phyloP scores from a whole-genome alignment of 768 basidiomycete species.

The Imleria badia region DNA sequence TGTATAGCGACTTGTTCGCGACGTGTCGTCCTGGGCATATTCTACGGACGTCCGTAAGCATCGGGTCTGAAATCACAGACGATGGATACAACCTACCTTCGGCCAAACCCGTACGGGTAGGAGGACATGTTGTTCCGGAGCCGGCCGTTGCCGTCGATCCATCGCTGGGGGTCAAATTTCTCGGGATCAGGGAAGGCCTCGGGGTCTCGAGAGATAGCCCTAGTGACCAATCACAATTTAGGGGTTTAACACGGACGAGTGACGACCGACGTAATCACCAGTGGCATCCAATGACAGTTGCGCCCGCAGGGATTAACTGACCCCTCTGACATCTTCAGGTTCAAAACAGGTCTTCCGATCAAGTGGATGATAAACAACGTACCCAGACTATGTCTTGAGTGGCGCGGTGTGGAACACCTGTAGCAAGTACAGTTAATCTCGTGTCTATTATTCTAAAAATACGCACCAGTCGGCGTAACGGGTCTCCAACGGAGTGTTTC shows the following conservation, averaged over 20 bases:
- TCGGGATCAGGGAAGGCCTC: slow-evolving; percentile 37
- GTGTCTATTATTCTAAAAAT: background rate
- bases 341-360: slow-evolving; percentile 37
- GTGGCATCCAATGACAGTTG: slow-evolving; percentile 21
- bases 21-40: slow-evolving; percentile 63
- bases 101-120: slow-evolving; percentile 53
- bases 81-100: slow-evolving; percentile 24
- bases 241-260: background rate
- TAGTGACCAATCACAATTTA: background rate
- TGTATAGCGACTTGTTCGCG: slow-evolving; percentile 49
- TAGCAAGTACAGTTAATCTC: background rate
- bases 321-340: slow-evolving; percentile 10
- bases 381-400: slow-evolving; percentile 65
- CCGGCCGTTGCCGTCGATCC: slow-evolving; percentile 42
- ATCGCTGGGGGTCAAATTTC: slow-evolving; percentile 52
- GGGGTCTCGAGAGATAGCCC: slow-evolving; percentile 25
- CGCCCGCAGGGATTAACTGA: slow-evolving; percentile 23
- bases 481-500: no score
- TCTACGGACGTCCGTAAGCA: slow-evolving; percentile 24
- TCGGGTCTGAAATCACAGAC: background rate
- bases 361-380: background rate
- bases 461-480: slow-evolving; percentile 31
- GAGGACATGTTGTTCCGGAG: slow-evolving; percentile 43
- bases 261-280: slow-evolving; percentile 6
- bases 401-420: slow-evolving; percentile 56